These are phyloP conservation scores for Aspergillus tubingensis DNA, from an alignment of 2,329 filamentous ascomycete genomes.

Conservation along the genomic window DNA sequence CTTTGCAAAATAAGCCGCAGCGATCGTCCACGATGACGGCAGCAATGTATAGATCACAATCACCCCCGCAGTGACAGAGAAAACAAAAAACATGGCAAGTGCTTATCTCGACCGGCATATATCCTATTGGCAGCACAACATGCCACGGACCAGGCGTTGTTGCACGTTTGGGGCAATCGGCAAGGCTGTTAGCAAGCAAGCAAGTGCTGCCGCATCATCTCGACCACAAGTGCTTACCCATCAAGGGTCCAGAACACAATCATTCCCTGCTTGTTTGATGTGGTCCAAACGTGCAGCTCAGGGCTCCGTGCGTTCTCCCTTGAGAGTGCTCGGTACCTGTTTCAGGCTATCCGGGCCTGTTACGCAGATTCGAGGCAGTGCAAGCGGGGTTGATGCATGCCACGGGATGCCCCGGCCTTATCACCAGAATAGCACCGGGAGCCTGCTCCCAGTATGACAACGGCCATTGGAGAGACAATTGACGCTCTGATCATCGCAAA, in stretches of 20 bases:
- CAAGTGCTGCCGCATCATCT: neutral
- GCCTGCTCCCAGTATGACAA: neutral
- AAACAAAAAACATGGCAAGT: neutral
- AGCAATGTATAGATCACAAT: neutral
- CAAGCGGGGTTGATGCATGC: neutral
- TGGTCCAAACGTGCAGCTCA: neutral
- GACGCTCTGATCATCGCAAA: neutral
- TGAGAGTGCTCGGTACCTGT: neutral
- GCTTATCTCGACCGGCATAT: neutral
- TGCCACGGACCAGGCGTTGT: neutral
- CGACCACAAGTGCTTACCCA: neutral
- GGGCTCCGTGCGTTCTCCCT: constrained; percentile 1
- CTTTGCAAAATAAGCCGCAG: neutral
- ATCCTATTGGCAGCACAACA: neutral
- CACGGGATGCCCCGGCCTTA: neutral
- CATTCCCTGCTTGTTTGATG: neutral
- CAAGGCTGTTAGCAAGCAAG: neutral
- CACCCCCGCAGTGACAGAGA: neutral
- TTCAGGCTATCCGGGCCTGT: neutral
- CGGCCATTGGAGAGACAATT: neutral
- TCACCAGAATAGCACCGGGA: neutral
- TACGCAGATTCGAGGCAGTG: neutral
- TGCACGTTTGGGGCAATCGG: neutral
- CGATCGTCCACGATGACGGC: neutral
- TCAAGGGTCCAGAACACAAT: neutral